Evolutionary conservation across 805 yeast genomes (phyloP).

Genomic region (Candida dajiaensis): DNA sequence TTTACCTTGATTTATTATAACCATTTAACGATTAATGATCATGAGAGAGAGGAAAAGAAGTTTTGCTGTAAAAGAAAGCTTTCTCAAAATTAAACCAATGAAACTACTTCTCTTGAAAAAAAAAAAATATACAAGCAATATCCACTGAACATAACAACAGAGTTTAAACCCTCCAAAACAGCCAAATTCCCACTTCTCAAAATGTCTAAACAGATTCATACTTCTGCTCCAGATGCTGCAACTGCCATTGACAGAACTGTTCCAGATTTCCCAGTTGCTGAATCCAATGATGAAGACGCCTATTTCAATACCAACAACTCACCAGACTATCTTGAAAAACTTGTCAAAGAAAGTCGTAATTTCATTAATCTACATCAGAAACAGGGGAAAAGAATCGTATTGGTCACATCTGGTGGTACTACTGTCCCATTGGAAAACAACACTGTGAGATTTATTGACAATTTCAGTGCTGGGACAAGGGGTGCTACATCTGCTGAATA

Average conservation of each 20-base stretch:
- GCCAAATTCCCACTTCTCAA: no score
- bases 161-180: no score
- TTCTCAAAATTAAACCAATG: no score
- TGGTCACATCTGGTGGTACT: constrained; percentile 96
- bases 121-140: no score
- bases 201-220: constrained; percentile 33
- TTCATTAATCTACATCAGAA: background rate
- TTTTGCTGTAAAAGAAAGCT: no score
- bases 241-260: constrained; percentile 76
- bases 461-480: constrained; percentile 95
- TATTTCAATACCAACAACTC: constrained; percentile 56
- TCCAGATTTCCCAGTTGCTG: constrained; percentile 76
- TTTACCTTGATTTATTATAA: no score
- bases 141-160: no score
- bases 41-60: no score
- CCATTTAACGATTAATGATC: no score
- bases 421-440: constrained; percentile 96
- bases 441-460: constrained; percentile 94
- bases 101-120: no score
- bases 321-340: constrained; percentile 4
- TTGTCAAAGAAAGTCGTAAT: background rate
- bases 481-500: constrained; percentile 96
- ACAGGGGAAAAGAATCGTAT: constrained; percentile 48
- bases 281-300: constrained; percentile 59
- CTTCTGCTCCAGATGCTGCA: constrained; percentile 63